phyloP scores from a whole-genome alignment of 2,329 filamentous ascomycete genomes.

The Fusarium ambrosium region DNA sequence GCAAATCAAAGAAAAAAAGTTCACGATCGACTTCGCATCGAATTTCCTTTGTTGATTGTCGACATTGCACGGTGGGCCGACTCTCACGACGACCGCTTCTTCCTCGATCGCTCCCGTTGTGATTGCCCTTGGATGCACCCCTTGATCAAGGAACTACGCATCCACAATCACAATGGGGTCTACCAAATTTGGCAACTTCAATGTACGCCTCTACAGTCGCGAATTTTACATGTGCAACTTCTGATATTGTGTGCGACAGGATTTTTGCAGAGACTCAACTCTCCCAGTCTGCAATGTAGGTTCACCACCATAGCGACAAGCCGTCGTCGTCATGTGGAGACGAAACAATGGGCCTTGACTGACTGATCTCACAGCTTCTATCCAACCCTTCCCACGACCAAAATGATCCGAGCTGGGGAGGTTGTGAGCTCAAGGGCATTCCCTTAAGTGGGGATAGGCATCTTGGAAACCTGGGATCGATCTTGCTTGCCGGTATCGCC shows the following conservation, averaged over 20 bases:
- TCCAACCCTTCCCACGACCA: conserved; percentile 75
- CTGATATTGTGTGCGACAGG: conserved; percentile 61
- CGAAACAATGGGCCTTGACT: conserved; percentile 40
- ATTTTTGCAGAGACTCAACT: conserved; percentile 87
- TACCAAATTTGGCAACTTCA: conserved; percentile 72
- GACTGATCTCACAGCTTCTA: conserved; percentile 47
- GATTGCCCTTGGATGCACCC: conserved; percentile 47
- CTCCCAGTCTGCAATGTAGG: conserved; percentile 88
- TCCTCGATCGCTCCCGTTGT: conserved; percentile 34
- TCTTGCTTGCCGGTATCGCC: conserved; percentile 83
- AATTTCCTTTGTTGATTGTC: conserved; percentile 26
- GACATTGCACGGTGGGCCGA: conserved; percentile 18
- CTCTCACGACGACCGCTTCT: conserved; percentile 15
- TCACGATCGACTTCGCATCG: conserved; percentile 10
- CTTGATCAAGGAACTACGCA: conserved; percentile 44
- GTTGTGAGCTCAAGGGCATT: conserved; percentile 84
- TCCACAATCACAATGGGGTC: conserved; percentile 66
- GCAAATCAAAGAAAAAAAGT: conserved; percentile 27
- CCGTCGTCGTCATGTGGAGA: conserved; percentile 32
- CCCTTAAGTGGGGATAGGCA: conserved; percentile 73
- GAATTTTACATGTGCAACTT: conserved; percentile 14
- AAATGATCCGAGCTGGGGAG: conserved; percentile 68
- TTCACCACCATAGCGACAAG: conserved; percentile 44
- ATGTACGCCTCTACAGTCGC: conserved; percentile 56
- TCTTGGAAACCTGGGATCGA: conserved; percentile 92